Evolutionary conservation across 179 eudicot genomes (phyloP).

Genomic region (Camellia oleifera): DNA sequence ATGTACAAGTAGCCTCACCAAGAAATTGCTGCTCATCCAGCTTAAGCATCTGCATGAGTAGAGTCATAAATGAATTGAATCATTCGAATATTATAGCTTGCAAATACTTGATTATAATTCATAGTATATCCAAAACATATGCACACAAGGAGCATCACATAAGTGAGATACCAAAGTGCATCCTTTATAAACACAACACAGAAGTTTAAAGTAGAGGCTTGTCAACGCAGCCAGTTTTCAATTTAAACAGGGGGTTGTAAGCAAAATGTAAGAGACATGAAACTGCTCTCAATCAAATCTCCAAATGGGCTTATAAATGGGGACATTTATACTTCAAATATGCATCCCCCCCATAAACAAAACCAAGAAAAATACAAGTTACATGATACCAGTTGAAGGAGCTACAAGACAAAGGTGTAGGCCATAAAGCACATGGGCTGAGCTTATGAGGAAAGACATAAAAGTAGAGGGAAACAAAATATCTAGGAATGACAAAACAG

Average conservation of each 20-base stretch:
- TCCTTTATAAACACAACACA: neutral
- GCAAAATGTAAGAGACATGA: neutral
- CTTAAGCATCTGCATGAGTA: constrained; percentile 61
- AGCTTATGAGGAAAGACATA: neutral
- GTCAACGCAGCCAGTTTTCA: neutral
- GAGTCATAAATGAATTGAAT: neutral
- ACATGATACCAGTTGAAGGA: neutral
- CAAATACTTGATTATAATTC: neutral
- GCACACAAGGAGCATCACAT: neutral
- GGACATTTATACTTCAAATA: neutral
- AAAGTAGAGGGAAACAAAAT: too few species aligned
- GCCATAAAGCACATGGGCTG: neutral
- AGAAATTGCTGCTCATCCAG: constrained; percentile 95
- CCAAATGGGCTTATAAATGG: neutral
- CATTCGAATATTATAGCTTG: neutral
- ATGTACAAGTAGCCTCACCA: constrained; percentile 89
- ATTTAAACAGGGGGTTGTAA: neutral
- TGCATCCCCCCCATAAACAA: neutral
- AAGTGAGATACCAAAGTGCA: neutral
- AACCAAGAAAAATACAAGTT: neutral
- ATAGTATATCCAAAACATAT: neutral
- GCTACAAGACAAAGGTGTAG: neutral
- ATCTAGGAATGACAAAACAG: too few species aligned
- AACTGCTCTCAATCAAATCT: neutral
- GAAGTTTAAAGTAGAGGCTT: constrained; percentile 3